phyloP scores from a whole-genome alignment of 2,329 filamentous ascomycete species.

The Tolypocladium ovalisporum region DNA sequence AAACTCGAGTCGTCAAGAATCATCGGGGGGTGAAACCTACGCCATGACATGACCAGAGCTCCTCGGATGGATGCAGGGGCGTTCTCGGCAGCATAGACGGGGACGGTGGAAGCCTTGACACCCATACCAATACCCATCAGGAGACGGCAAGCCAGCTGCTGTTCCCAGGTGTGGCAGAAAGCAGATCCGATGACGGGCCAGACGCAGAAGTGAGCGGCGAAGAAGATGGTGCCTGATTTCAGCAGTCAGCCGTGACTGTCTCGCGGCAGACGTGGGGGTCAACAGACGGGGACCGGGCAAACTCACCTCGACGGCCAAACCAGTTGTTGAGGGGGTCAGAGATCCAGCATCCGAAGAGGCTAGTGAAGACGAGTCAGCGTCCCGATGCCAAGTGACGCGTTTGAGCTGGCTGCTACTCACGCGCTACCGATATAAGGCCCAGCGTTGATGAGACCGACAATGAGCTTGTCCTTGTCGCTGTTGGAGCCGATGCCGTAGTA shows the following conservation, averaged over 20 bases:
- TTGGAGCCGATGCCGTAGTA: slow-evolving; percentile 24
- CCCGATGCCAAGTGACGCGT: background rate
- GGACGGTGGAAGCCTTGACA: slow-evolving; percentile 52
- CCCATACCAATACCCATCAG: slow-evolving; percentile 61
- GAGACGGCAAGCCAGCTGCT: slow-evolving; percentile 56
- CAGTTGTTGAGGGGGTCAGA: slow-evolving; percentile 48
- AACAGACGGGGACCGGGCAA: slow-evolving; percentile 1
- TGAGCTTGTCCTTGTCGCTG: slow-evolving; percentile 22
- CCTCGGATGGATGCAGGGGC: slow-evolving; percentile 58
- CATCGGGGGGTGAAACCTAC: slow-evolving; percentile 2
- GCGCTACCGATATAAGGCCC: slow-evolving; percentile 37
- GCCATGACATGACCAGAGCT: slow-evolving; percentile 74
- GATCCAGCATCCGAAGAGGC: slow-evolving; percentile 47
- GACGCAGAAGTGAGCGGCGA: slow-evolving; percentile 62
- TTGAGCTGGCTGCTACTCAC: slow-evolving; percentile 17
- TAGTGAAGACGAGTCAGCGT: slow-evolving; percentile 2
- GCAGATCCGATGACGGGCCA: slow-evolving; percentile 52
- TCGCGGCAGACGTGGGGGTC: background rate
- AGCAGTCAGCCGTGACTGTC: background rate
- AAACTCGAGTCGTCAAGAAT: background rate
- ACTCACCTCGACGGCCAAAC: slow-evolving; percentile 28
- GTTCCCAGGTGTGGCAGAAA: slow-evolving; percentile 54
- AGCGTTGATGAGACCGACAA: slow-evolving; percentile 58
- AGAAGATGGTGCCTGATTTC: slow-evolving; percentile 43
- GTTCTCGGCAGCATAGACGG: slow-evolving; percentile 67